A percentile compares a stretch with the other conserved stretches of the same genome.
Evolutionary conservation across 2,329 filamentous ascomycete genomes (phyloP).

Genomic region (Cladophialophora chaetospira): DNA sequence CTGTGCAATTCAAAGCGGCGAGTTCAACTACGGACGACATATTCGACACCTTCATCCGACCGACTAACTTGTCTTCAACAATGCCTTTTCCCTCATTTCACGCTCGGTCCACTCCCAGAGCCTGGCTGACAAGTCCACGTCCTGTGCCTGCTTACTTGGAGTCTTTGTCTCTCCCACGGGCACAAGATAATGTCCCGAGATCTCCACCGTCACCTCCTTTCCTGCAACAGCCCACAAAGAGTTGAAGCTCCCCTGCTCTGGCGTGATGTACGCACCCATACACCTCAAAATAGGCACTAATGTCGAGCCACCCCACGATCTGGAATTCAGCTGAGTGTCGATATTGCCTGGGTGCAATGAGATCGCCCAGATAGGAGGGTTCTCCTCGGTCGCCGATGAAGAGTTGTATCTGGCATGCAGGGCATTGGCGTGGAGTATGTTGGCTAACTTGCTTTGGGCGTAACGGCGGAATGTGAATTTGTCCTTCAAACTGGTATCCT

Average conservation of each 20-base stretch:
- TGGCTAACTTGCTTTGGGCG: slow-evolving; percentile 51
- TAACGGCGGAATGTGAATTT: slow-evolving; percentile 43
- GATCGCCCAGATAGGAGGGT: slow-evolving; percentile 38
- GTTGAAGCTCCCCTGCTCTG: slow-evolving; percentile 43
- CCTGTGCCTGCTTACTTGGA: slow-evolving; percentile 37
- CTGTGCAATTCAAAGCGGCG: too few species aligned
- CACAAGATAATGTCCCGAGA: slow-evolving; percentile 46
- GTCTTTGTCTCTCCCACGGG: slow-evolving; percentile 40
- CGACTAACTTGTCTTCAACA: slow-evolving; percentile 1
- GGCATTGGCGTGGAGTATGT: slow-evolving; percentile 40
- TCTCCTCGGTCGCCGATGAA: not conserved
- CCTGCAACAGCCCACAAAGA: slow-evolving; percentile 39
- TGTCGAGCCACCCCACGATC: slow-evolving; percentile 4
- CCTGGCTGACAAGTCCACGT: slow-evolving; percentile 37
- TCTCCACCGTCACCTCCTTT: slow-evolving; percentile 32
- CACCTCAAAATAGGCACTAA: slow-evolving; percentile 5
- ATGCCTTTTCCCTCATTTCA: slow-evolving; percentile 32
- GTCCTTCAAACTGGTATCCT: slow-evolving; percentile 37
- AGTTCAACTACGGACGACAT: too few species aligned
- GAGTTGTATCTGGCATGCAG: slow-evolving; percentile 37
- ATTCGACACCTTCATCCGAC: too few species aligned
- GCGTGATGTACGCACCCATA: slow-evolving; percentile 15
- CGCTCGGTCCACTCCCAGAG: slow-evolving; percentile 49
- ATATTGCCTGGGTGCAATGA: slow-evolving; percentile 49
- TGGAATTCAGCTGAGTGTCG: slow-evolving; percentile 40